These are phyloP conservation scores for Sanghuangporus baumii DNA, from an alignment of 1,284 basidiomycete genomes.

Conservation along the genomic window DNA sequence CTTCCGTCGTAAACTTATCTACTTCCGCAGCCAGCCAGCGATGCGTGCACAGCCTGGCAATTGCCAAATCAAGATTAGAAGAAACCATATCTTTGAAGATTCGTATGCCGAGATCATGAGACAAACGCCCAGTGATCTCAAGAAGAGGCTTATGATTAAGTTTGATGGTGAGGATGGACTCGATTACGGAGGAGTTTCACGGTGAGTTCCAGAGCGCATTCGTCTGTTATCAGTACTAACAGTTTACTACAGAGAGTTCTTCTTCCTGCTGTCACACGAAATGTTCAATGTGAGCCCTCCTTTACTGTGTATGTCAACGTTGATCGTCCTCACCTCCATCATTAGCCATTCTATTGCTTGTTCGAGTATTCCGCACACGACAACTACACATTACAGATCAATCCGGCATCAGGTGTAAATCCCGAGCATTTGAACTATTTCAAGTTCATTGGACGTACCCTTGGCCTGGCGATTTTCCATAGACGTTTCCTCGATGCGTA, in stretches of 20 bases:
- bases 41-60: constrained; percentile 87
- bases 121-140: constrained; percentile 89
- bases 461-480: constrained; percentile 94
- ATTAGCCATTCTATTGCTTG: constrained; percentile 81
- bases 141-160: constrained; percentile 97
- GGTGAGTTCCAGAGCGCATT: constrained; percentile 42
- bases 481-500: constrained; percentile 94
- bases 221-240: constrained; percentile 2
- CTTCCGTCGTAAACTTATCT: constrained; percentile 97
- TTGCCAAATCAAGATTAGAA: constrained; percentile 93
- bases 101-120: constrained; percentile 96
- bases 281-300: constrained; percentile 62
- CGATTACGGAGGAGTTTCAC: constrained; percentile 96
- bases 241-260: constrained; percentile 48
- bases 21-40: constrained; percentile 97
- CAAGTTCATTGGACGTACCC: constrained; percentile 92
- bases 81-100: constrained; percentile 94
- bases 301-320: neutral
- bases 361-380: constrained; percentile 97
- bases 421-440: constrained; percentile 97
- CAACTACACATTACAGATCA: constrained; percentile 95
- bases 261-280: constrained; percentile 93
- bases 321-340: neutral
- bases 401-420: constrained; percentile 92
- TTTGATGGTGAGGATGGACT: constrained; percentile 98